Base-by-base conservation (phyloP, 768 basidiomycete species). In the Agaricus subrufescens region DNA sequence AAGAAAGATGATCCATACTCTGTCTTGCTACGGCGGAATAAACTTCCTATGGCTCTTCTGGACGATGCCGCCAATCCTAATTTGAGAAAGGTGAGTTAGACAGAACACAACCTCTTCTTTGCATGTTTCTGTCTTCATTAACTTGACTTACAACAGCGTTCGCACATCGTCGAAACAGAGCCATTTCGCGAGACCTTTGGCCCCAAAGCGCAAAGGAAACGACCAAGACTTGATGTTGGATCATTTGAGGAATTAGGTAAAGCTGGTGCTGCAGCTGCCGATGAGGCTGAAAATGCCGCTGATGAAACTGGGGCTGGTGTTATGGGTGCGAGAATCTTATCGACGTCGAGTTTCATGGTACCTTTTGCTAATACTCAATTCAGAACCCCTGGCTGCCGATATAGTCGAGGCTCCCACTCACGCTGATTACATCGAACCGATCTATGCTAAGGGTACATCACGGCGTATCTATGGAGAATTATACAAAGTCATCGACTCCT, bases 401-500 rank as follows among this genome's bases (percentile, higher is more conserved):
- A 65, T 80, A 9, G 72, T 73, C 1, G 81, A 81, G 56, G 74
- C 77, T 52, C 77, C 78, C 52, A 87, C 86, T 0, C 87, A 92
- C 60, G 87, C 89, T 1, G 88, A 91, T 64, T 80, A 82, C 63
- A 85, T 87, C 63, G 94, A 96, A 63, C 93, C 94, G 9, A 93
- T 96, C 56, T 97, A 94, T 65, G 83, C 88, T 50, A 98, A 98
- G 71, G 96, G 96, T 38, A 98, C 95, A 1, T 96, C 94, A 10
- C 80, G 89, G 37, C 86, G 96, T 23, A 99, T 99, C 58, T 98
- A 97, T 72, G 95, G 94, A 57, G 96, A 99, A 70, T 76, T 98
- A 6, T 98, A 99, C 81, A 99, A 99, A 71, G 96, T 99, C 61
- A 94, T 99, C 66, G 97, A 99, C 69, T 99, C 96, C 2, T 96